Evolutionary conservation across 306 rosid species (phyloP), one percentile per base, ranked within the genome.

Genomic region (Abrus precatorius): DNA sequence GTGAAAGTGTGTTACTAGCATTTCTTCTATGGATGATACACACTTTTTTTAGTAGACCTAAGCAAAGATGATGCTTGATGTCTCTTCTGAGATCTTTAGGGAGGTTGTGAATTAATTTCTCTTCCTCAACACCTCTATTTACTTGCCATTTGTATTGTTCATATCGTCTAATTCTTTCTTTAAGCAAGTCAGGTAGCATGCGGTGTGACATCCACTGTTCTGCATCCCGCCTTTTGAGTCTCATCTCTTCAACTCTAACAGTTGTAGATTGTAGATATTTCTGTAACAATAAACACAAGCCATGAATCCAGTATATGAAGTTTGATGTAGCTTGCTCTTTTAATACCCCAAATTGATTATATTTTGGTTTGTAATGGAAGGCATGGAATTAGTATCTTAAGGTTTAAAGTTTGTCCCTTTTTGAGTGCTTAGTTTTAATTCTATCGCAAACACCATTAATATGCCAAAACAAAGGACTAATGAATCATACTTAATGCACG

Each of bases 131-230:
- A 32, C 99, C 98, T 50, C 98, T 86, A 34, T 91, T 93, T 87
- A 91, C 97, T 80, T 91, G 97, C 99, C 99, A 95, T 90, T 86
- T 93, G 88, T 88, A 93, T 69, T 93, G 96, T 13, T 90, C 96
- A 34, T 91, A 88, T n/a, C 90, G 75, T 77, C 98, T 85, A 34
- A 95, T 88, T 57, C 97, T 91, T 52, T 90, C 77, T 85, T 80
- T 95, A 72, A 95, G 70, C 12, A 40, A 11, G 47, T 79, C 89
- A 0, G 98, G 97, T 60, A 95, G 93, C 97, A 93, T 88, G 3
- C 99, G 90, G 75, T 92, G 97, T 47, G 94, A 53, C 99, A 95
- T 95, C 99, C 99, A 95, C 73, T 85, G 93, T 80, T 95, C 98
- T 3, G 92, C 92, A 59, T 95, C 99, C 38, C 88, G 60, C 79